Percentiles rank a stretch among this genome's conserved stretches.
These are phyloP conservation scores for Microdochium paspali DNA, from an alignment of 2,329 filamentous ascomycete genomes.

Conservation along the genomic window DNA sequence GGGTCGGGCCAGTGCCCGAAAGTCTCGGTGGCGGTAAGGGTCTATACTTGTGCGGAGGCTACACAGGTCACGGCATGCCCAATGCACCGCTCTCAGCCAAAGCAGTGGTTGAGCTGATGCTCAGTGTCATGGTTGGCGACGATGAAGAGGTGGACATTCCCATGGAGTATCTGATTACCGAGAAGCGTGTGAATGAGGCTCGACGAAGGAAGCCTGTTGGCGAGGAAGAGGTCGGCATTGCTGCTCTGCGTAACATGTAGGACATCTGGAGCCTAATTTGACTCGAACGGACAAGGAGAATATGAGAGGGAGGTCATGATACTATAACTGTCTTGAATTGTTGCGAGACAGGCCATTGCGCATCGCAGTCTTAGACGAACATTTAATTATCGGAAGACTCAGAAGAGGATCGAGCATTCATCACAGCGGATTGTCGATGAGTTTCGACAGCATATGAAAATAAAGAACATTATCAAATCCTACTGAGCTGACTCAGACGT, in stretches of 20 bases:
- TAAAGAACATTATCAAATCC: no score
- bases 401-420: no score
- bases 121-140: conserved; percentile 16
- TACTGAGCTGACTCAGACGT: no score
- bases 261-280: no score
- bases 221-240: background rate
- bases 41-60: conserved; percentile 56
- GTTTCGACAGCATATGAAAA: no score
- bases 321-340: no score
- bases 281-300: no score
- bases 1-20: conserved; percentile 59
- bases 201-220: background rate
- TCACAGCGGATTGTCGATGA: no score
- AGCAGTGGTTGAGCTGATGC: conserved; percentile 51
- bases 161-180: background rate
- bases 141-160: background rate
- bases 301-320: no score
- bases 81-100: conserved; percentile 58
- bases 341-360: no score
- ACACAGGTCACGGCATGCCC: conserved; percentile 71
- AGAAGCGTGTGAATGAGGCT: background rate
- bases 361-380: no score
- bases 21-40: conserved; percentile 40
- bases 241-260: background rate
- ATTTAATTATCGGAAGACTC: no score